Conservation (phyloP, 2,329 filamentous ascomycete species). For the Calonectria pauciramosa region DNA sequence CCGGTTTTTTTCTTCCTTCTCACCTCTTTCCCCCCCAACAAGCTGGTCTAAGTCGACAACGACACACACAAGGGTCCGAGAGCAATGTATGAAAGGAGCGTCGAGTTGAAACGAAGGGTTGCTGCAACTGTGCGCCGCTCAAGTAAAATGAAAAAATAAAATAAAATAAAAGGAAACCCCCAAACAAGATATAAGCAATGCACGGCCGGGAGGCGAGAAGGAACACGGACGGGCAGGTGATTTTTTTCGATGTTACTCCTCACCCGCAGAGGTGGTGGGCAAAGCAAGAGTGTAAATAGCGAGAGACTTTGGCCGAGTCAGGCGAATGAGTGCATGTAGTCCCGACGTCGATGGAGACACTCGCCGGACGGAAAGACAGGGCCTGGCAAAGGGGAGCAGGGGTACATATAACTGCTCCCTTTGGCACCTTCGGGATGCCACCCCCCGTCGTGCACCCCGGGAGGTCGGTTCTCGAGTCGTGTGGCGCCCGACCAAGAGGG, state of each 20-base stretch:
- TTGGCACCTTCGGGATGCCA: not conserved
- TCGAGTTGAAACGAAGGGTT: not conserved
- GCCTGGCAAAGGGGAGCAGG: not conserved
- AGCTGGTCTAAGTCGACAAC: not conserved
- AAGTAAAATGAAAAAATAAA: not conserved
- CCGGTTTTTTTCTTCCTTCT: not conserved
- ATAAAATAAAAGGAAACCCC: not conserved
- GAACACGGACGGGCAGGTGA: not conserved
- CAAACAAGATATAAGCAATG: not conserved
- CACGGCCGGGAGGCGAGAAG: not conserved
- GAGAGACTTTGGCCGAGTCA: constrained; percentile 11
- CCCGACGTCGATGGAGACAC: not conserved
- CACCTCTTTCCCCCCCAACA: not conserved
- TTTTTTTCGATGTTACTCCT: not conserved
- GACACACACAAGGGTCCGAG: not conserved
- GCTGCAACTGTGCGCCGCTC: not conserved
- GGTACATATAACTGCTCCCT: constrained; percentile 7
- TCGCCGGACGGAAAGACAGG: not conserved
- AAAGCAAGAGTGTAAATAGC: constrained; percentile 7
- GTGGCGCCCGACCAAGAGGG: not conserved
- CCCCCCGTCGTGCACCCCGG: not conserved
- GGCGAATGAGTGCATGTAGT: not conserved
- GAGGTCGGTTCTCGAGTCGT: not conserved
- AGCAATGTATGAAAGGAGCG: not conserved
- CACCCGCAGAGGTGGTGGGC: not conserved